Evolutionary conservation across 306 rosid species (phyloP).

Genomic region (Sphenostylis stenocarpa): DNA sequence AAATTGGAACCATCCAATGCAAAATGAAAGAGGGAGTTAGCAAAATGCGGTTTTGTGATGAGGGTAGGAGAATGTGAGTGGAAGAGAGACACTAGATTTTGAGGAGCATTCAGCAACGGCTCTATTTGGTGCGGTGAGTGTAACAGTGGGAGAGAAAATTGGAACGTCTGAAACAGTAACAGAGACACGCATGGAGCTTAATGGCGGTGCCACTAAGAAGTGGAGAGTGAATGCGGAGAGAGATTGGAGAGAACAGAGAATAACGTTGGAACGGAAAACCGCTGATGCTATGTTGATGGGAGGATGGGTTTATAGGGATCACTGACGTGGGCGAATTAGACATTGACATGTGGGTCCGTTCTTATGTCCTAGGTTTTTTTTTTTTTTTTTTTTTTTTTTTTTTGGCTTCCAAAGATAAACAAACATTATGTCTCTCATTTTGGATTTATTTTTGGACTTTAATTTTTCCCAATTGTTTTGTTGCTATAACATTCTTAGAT

Average conservation of each 20-base stretch:
- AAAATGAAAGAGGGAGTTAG: background rate
- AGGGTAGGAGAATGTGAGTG: constrained; percentile 20
- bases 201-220: background rate
- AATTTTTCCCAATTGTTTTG: too few relatives aligned
- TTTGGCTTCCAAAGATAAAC: background rate
- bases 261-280: constrained; percentile 27
- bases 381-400: background rate
- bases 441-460: too few relatives aligned
- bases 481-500: too few relatives aligned
- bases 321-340: constrained; percentile 29
- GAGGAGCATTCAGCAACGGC: constrained; percentile 28
- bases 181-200: background rate
- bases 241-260: background rate
- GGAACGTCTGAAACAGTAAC: constrained; percentile 3
- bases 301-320: background rate
- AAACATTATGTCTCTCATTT: too few relatives aligned
- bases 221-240: background rate
- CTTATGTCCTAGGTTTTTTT: background rate
- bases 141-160: background rate
- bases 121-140: constrained; percentile 24
- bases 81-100: background rate
- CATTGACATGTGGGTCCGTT: background rate
- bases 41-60: background rate
- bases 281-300: background rate
- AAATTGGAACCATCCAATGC: constrained; percentile 21